Evolutionary conservation across 768 basidiomycete species (phyloP).

Genomic region (Lactarius hatsudake): DNA sequence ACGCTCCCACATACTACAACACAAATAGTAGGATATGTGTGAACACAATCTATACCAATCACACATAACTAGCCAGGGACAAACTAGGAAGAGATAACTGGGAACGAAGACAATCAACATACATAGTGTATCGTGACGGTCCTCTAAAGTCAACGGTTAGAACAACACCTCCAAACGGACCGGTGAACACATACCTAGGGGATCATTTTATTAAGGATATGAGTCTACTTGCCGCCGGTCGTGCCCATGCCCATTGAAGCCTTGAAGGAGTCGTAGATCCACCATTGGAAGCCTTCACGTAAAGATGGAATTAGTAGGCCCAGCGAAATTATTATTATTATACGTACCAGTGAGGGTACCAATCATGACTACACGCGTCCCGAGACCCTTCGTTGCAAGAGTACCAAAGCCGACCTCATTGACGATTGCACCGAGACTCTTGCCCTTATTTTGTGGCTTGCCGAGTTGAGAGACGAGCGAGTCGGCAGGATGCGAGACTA

Average conservation of each 20-base stretch:
- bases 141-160: slow-evolving; percentile 5
- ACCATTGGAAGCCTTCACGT: slow-evolving; percentile 83
- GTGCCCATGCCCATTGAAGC: slow-evolving; percentile 79
- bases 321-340: not conserved
- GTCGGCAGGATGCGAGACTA: slow-evolving; percentile 96
- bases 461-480: slow-evolving; percentile 91
- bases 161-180: not conserved
- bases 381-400: slow-evolving; percentile 82
- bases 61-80: slow-evolving; percentile 22
- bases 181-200: not conserved
- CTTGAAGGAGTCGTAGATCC: slow-evolving; percentile 92
- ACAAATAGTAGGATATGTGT: not conserved
- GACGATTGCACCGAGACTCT: slow-evolving; percentile 66
- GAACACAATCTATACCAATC: slow-evolving; percentile 18
- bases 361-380: slow-evolving; percentile 85
- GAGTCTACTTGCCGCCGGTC: slow-evolving; percentile 77
- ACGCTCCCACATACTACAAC: not conserved
- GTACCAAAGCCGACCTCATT: slow-evolving; percentile 62
- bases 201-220: slow-evolving; percentile 4
- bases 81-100: slow-evolving; percentile 16
- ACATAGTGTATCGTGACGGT: slow-evolving; percentile 15
- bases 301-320: slow-evolving; percentile 32
- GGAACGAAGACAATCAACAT: slow-evolving; percentile 4
- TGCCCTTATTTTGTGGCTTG: slow-evolving; percentile 84
- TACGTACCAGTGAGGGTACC: slow-evolving; percentile 32